Evolutionary conservation across 768 basidiomycete genomes (phyloP), one percentile per base, ranked within the genome.

Genomic region (Amanita fuliginea): DNA sequence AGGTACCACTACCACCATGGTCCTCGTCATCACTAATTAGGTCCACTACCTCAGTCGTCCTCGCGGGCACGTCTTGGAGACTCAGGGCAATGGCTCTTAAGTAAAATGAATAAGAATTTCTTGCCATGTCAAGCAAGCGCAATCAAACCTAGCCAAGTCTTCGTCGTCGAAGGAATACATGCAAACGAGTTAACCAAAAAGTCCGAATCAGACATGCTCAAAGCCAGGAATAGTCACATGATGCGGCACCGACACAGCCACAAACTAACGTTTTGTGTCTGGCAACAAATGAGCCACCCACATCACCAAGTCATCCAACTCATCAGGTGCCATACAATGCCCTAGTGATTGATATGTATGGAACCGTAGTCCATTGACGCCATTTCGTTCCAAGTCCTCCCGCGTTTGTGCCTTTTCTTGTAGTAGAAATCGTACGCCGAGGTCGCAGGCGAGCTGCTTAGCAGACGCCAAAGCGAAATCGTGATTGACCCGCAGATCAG

Each of bases 401-500:
- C 47, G 42, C 3, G 35, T 50, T 22, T 60, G 53, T 36, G 51
- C 40, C 10, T 57, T 49, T 7, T 52, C 46, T 14, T 54, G 41
- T 18, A 51, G 19, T 22, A 55, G 42, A 51, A 66, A 63, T 2
- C 63, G 58, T 42, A 82, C 63, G 10, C 72, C 71, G 21, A 84
- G 63, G 18, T 73, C 61, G 6, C 60, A 60, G 28, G 74, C 71
- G 11, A 86, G 64, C 41, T 70, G 68, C 32, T 72, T 66, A 36
- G 74, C 68, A 4, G 79, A 73, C 45, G 57, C 54, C 44, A 70
- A 56, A 16, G 79, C 77, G 52, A 73, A 69, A 14, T 63, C 53
- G 56, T 74, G 76, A 16, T 67, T 61, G 28, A 89, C 77, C 41
- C 82, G 71, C 6, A 62, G 71, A 60, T 91, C 87, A 7, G 60